Evolutionary conservation across 2,329 filamentous ascomycete species (phyloP).

Genomic region (Trichoderma simmonsii): DNA sequence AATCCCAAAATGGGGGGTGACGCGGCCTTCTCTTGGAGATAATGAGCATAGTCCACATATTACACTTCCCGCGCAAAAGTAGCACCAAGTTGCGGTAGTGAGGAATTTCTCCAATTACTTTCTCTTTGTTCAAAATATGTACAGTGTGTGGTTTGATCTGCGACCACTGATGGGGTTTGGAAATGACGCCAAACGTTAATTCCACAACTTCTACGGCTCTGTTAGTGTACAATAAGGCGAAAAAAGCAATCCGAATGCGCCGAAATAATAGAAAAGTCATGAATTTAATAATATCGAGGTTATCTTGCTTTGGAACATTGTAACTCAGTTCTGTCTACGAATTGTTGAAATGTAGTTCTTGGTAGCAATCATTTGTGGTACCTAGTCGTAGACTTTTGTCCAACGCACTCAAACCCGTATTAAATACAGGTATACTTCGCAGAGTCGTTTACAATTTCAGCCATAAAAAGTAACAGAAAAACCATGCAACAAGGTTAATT

Average conservation of each 20-base stretch:
- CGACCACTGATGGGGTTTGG: neutral
- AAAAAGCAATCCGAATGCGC: neutral
- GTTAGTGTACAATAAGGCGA: neutral
- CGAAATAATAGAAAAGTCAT: neutral
- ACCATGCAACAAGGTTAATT: neutral
- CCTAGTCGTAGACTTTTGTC: neutral
- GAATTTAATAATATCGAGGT: neutral
- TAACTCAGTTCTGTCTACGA: neutral
- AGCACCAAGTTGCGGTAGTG: neutral
- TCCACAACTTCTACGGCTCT: neutral
- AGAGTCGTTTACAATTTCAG: neutral
- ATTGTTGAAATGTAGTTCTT: neutral
- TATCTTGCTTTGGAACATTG: neutral
- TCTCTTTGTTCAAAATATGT: neutral
- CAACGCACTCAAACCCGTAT: neutral
- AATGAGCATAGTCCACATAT: neutral
- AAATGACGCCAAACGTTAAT: neutral
- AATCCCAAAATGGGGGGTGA: neutral
- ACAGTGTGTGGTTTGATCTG: neutral
- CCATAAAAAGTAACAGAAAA: neutral
- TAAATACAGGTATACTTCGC: neutral
- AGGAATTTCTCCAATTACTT: neutral
- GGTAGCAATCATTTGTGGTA: neutral
- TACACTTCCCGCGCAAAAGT: neutral
- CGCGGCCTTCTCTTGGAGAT: conserved; percentile 1